Conservation (phyloP, 495 filamentous ascomycete species). For the Xylaria flabelliformis region DNA sequence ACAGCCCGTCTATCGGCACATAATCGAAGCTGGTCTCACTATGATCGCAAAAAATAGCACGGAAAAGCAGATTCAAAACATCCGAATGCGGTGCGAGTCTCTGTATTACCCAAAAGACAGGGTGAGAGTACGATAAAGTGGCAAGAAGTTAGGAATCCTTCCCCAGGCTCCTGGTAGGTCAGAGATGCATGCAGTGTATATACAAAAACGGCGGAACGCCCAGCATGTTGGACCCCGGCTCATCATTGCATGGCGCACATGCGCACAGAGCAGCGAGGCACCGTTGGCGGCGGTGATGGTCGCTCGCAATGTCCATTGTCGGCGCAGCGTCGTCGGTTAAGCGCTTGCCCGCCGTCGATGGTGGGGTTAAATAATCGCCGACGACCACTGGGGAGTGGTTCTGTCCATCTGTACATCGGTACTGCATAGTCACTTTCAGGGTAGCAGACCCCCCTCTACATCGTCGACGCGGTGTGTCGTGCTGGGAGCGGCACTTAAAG, state of each 20-base stretch:
- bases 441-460: slow-evolving; percentile 14
- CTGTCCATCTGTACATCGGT: not conserved
- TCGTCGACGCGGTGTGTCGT: slow-evolving; percentile 6
- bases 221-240: slow-evolving; percentile 9
- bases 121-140: slow-evolving; percentile 15
- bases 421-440: slow-evolving; percentile 19
- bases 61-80: not conserved
- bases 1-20: slow-evolving; percentile 28
- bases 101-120: slow-evolving; percentile 8
- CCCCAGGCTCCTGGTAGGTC: slow-evolving; percentile 25
- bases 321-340: slow-evolving; percentile 35
- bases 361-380: slow-evolving; percentile 37
- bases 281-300: slow-evolving; percentile 33
- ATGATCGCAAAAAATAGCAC: slow-evolving; percentile 3
- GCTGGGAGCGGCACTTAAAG: not conserved
- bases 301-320: slow-evolving; percentile 29
- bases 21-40: slow-evolving; percentile 25
- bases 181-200: slow-evolving; percentile 34
- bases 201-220: slow-evolving; percentile 19
- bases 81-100: not conserved
- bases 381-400: slow-evolving; percentile 31
- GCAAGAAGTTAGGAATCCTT: slow-evolving; percentile 32
- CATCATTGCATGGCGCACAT: slow-evolving; percentile 16
- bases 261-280: slow-evolving; percentile 29
- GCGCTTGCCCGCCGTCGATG: slow-evolving; percentile 34